Evolutionary conservation across 2,329 filamentous ascomycete genomes (phyloP), one percentile per base, ranked within the genome.

Genomic region (Fonsecaea erecta): DNA sequence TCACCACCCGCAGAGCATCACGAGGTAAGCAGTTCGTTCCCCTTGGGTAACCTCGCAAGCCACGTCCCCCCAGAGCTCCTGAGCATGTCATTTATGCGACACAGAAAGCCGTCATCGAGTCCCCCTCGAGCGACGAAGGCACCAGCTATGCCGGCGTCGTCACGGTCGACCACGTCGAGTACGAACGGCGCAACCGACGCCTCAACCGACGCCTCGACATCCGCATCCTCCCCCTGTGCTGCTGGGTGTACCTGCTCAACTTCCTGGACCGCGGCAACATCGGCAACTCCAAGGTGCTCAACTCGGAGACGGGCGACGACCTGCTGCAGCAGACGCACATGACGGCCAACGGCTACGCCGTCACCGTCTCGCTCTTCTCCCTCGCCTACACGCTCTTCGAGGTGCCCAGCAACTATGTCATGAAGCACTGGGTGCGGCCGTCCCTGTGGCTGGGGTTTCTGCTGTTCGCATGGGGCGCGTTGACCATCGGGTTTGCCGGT

Each of bases 221-320:
- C 18, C 82, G 84, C 61, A 88, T 90, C 63, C 78, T 90, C 14
- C 88, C 88, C 1, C 77, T 90, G 14, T 85, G 82, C n/a, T 85
- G 86, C 6, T 78, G 75, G 59, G 88, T 90, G 57, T 91, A 89
- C 74, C 81, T 90, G 52, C 81, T 90, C 24, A 88, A 86, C 75
- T 90, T 88, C 73, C 82, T 90, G 26, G 88, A 90, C 75, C 81
- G 86, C 51, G 84, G 86, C 62, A 91, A 90, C 75, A 90, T 91
- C 63, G 87, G 81, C 63, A 89, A 89, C 73, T 87, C 88, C 48
- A 87, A 86, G 75, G 85, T 90, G 28, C 80, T 90, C 67, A 90
- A 91, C 73, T 78, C 82, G 21, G 80, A 84, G 11, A 84, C 83
- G 0, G 75, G 81, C 52, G 79, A 90, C 74, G 87, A 90, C 76